Evolutionary conservation across 176 grass and related monocot genomes (phyloP).

Genomic region (Aegilops umbellulata): DNA sequence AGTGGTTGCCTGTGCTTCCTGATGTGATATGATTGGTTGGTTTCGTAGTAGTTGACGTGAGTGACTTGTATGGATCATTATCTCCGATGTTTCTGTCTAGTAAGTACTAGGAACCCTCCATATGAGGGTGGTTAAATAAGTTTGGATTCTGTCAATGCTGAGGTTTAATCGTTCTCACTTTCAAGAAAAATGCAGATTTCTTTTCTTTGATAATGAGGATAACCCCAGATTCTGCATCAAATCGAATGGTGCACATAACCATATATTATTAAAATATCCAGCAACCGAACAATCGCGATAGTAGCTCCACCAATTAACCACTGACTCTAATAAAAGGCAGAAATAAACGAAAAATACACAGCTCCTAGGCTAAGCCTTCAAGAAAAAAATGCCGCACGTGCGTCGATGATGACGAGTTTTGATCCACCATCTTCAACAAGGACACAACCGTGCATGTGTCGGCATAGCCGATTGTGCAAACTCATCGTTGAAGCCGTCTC

Average conservation of each 20-base stretch:
- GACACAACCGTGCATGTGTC: neutral
- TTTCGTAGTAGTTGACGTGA: conserved; percentile 10
- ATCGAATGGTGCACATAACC: too few species aligned
- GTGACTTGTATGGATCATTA: neutral
- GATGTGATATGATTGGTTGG: neutral
- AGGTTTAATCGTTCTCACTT: neutral
- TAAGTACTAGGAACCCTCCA: neutral
- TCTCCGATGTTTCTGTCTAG: neutral
- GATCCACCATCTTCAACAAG: neutral
- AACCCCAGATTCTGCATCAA: too few species aligned
- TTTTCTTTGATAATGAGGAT: too few species aligned
- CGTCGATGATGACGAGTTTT: neutral
- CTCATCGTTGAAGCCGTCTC: neutral
- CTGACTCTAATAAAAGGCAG: too few species aligned
- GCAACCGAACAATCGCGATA: too few species aligned
- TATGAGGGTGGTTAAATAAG: neutral
- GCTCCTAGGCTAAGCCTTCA: neutral
- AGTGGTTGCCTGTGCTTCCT: neutral
- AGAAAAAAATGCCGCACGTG: neutral
- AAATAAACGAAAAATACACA: too few species aligned
- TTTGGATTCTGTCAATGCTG: conserved; percentile 13
- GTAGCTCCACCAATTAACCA: too few species aligned
- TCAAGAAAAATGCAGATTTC: too few species aligned
- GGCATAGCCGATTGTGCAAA: neutral
- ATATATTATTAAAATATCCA: too few species aligned